Conservation (phyloP, 73 alveolate species). For the Paramecium tetraurelia region DNA sequence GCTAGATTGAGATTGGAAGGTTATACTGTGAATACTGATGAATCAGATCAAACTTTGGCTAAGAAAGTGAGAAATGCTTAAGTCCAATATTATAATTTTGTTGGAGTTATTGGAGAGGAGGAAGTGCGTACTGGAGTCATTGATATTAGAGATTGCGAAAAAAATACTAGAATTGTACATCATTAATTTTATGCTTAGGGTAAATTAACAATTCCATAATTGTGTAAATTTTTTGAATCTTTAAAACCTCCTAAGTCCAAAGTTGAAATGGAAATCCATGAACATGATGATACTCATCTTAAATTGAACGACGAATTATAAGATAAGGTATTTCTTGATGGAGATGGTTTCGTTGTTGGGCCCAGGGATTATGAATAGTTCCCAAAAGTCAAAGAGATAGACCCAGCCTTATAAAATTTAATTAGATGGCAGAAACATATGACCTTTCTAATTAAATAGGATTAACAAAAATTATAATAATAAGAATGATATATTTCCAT, state of each 20-base stretch:
- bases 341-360: conserved; percentile 55
- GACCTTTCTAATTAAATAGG: background rate
- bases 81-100: conserved; percentile 92
- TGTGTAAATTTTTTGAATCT: conserved; percentile 51
- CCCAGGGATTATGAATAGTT: conserved; percentile 42
- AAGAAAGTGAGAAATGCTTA: conserved; percentile 98
- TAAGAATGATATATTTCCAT: background rate
- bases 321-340: conserved; percentile 54
- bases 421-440: background rate
- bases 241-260: conserved; percentile 72
- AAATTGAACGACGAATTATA: conserved; percentile 66
- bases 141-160: conserved; percentile 96
- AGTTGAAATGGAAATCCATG: conserved; percentile 65
- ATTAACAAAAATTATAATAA: background rate
- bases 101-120: conserved; percentile 97
- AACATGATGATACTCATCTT: conserved; percentile 61
- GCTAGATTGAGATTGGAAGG: conserved; percentile 83
- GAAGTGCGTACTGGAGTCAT: conserved; percentile 90
- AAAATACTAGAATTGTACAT: conserved; percentile 82
- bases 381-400: background rate
- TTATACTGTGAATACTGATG: conserved; percentile 87
- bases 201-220: conserved; percentile 54
- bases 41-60: conserved; percentile 84
- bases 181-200: conserved; percentile 28
- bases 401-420: conserved; percentile 27